A percentile compares a stretch with the other conserved stretches of the same genome.
Evolutionary conservation across 2,329 filamentous ascomycete species (phyloP).

Genomic region (Ophiostoma sp.): DNA sequence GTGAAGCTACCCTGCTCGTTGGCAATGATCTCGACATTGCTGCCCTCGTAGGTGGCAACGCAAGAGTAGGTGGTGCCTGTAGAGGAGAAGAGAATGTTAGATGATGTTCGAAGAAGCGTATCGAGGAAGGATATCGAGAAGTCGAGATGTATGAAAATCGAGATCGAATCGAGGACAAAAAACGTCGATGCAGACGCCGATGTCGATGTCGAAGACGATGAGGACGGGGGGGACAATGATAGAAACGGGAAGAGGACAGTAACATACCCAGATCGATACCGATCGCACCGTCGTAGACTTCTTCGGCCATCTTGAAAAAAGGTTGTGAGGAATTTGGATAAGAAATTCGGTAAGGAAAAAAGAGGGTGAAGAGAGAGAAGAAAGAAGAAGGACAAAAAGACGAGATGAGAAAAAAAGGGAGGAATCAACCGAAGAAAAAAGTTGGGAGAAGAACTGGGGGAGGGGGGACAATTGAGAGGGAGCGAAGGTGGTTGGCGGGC

Average conservation of each 20-base stretch:
- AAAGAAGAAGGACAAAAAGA: background rate
- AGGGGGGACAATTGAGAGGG: constrained; percentile 18
- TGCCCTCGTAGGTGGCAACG: constrained; percentile 98
- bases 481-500: constrained; percentile 22
- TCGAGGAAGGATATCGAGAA: background rate
- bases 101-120: background rate
- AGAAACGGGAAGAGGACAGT: constrained; percentile 25
- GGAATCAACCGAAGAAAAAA: constrained; percentile 5
- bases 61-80: constrained; percentile 99
- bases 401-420: background rate
- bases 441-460: background rate
- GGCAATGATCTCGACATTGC: constrained; percentile 99
- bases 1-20: constrained; percentile 99
- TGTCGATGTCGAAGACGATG: background rate
- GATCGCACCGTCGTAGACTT: constrained; percentile 99
- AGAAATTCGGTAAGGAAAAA: constrained; percentile 16
- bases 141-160: background rate
- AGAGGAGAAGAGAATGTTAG: constrained; percentile 19
- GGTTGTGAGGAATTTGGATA: constrained; percentile 13
- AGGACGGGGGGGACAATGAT: constrained; percentile 15
- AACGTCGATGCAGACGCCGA: background rate
- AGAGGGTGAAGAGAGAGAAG: constrained; percentile 6
- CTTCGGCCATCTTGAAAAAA: constrained; percentile 76
- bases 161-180: background rate
- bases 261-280: constrained; percentile 97